A percentile compares a stretch with the other conserved stretches of the same genome.
phyloP scores from a whole-genome alignment of 2,329 filamentous ascomycete genomes.

The Tolypocladium capitatum region DNA sequence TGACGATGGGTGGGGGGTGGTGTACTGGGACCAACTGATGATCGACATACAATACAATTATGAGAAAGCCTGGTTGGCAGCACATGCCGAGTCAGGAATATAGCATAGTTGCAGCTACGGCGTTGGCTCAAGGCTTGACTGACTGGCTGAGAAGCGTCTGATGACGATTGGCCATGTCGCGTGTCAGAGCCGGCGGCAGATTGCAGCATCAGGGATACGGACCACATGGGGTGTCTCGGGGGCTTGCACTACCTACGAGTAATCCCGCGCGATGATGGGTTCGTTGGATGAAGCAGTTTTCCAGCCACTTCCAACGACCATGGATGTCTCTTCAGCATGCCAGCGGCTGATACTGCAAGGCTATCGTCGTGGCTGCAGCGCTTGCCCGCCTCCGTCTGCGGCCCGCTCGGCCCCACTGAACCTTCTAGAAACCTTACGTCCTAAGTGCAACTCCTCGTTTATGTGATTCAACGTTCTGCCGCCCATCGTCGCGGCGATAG shows the following conservation, averaged over 20 bases:
- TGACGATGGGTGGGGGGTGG: not conserved
- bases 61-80: not conserved
- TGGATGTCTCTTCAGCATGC: not conserved
- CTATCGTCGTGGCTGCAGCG: not conserved
- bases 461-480: not conserved
- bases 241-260: too few species aligned
- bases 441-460: conserved; percentile 22
- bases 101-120: not conserved
- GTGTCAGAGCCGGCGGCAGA: conserved; percentile 1
- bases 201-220: conserved; percentile 1
- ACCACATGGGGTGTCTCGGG: not conserved
- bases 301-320: not conserved
- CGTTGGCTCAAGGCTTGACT: not conserved
- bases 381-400: not conserved
- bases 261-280: not conserved
- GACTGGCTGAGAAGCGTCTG: not conserved
- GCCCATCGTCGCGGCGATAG: not conserved
- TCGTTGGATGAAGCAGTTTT: not conserved
- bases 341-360: not conserved
- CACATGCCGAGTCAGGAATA: not conserved
- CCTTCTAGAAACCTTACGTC: conserved; percentile 27
- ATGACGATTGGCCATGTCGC: too few species aligned
- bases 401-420: conserved; percentile 24
- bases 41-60: not conserved
- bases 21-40: not conserved